Evolutionary conservation across 2,329 filamentous ascomycete genomes (phyloP), one percentile per base, ranked within the genome.

Genomic region (Leptographium lundbergii): DNA sequence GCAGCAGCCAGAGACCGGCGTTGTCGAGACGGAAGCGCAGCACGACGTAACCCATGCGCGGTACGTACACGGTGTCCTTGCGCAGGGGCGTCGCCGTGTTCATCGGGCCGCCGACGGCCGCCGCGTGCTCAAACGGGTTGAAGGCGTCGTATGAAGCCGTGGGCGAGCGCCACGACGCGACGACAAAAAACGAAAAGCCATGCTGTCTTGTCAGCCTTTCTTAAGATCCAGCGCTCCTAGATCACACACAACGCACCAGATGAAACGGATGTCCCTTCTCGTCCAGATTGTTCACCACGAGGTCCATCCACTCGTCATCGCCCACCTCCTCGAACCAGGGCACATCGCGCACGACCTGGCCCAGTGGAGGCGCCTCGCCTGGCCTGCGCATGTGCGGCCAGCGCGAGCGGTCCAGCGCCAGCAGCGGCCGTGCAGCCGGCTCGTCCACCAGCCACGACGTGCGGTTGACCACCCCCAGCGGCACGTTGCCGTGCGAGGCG

Each of bases 241-340:
- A 54, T 24, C 52, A 52, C 22, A 27, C 4, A 17, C 17, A 45
- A 51, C 48, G 2, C 48, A 51, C 55, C 47, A 60, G 24, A 52
- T 62, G 61, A 34, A 62, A 62, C 0, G 59, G 54, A 56, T 62
- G 61, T 4, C 47, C 45, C 9, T 27, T 56, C 2, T 59, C 61
- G 51, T 62, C 61, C 25, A 61, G 34, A 29, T 62, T 62, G 55
- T 62, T 62, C n/a, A 91, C 74, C n/a, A 89, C 73, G 53, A 91
- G 78, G 67, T 91, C 84, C 24, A 91, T 79, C 56, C 56, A 58
- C 11, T 11, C 14, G 19, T 27, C 32, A 1, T 25, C n/a, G 22
- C 51, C 51, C n/a, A 34, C 25, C n/a, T 56, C 13, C 53, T 56
- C 24, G 62, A 22, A 59, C 61, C 59, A 54, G 54, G 63, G 59